A percentile compares a stretch with the other conserved stretches of the same genome.
phyloP scores from a whole-genome alignment of 148 eudicot genomes.

The Linanthus parryae region DNA sequence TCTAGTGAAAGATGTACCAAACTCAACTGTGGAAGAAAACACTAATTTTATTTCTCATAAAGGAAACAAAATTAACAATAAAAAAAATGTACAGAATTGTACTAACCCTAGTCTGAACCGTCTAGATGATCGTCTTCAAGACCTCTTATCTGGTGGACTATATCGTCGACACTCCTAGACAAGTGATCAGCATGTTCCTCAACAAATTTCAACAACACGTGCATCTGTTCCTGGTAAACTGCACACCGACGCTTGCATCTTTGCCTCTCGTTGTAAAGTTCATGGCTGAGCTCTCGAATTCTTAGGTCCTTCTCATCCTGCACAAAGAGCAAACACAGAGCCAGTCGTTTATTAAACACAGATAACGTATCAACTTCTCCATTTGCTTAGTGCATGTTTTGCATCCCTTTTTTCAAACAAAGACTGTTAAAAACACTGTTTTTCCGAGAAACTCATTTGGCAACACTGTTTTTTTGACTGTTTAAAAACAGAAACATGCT shows the following conservation, averaged over 20 bases:
- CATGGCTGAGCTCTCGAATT: slow-evolving; percentile 27
- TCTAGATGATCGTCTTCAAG: slow-evolving; percentile 13
- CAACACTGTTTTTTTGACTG: no score
- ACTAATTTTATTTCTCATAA: neutral
- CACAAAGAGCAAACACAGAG: neutral
- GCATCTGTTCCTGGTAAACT: slow-evolving; percentile 24
- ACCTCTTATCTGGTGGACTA: slow-evolving; percentile 17
- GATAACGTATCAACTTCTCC: no score
- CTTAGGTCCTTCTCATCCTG: slow-evolving; percentile 30
- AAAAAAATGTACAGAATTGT: neutral
- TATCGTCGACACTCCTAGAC: slow-evolving; percentile 18
- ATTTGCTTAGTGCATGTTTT: no score
- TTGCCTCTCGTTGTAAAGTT: slow-evolving; percentile 23
- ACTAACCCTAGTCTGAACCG: slow-evolving; percentile 7
- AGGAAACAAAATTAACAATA: neutral
- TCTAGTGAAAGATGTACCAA: neutral
- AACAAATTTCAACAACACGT: slow-evolving; percentile 15
- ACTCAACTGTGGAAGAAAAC: neutral
- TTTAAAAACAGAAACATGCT: no score
- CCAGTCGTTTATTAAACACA: no score
- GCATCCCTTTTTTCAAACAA: no score
- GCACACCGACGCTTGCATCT: slow-evolving; percentile 18
- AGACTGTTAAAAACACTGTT: no score
- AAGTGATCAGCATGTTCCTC: slow-evolving; percentile 22
- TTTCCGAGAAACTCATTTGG: no score